Evolutionary conservation across 805 yeast genomes (phyloP).

Genomic region (Saccharomycopsis babjevae): DNA sequence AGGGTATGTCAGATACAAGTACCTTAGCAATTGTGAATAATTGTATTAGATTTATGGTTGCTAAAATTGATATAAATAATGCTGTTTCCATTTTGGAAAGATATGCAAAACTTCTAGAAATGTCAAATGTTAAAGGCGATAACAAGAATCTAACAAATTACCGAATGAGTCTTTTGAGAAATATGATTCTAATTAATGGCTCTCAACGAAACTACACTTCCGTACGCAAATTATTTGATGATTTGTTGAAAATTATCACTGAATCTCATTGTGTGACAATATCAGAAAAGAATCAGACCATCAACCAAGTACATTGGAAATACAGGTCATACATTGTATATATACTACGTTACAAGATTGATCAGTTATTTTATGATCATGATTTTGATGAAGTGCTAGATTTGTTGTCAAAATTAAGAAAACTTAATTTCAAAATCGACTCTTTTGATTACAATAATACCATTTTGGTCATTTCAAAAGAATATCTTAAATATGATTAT

Average conservation of each 20-base stretch:
- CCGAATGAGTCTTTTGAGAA: not conserved
- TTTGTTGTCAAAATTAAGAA: not conserved
- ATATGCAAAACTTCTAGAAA: not conserved
- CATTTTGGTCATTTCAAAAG: not conserved
- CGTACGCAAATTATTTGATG: not conserved
- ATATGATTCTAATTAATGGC: not conserved
- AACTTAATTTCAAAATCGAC: not conserved
- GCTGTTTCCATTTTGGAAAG: not conserved
- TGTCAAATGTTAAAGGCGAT: not conserved
- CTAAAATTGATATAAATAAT: not conserved
- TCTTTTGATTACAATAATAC: not conserved
- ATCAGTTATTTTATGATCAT: not conserved
- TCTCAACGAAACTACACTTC: not conserved
- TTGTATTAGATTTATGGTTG: not conserved
- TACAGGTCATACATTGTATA: not conserved
- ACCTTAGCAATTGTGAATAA: not conserved
- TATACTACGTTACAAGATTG: not conserved
- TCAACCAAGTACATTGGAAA: not conserved
- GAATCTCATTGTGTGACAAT: not conserved
- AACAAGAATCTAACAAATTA: not conserved
- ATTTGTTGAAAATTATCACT: not conserved
- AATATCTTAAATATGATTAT: not conserved
- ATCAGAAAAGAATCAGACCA: not conserved
- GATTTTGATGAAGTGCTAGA: not conserved
- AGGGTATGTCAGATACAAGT: not conserved